Percentiles rank a stretch among this genome's conserved stretches.
These are phyloP conservation scores for Brettanomyces bruxellensis DNA, from an alignment of 805 yeast species.

Conservation along the genomic window DNA sequence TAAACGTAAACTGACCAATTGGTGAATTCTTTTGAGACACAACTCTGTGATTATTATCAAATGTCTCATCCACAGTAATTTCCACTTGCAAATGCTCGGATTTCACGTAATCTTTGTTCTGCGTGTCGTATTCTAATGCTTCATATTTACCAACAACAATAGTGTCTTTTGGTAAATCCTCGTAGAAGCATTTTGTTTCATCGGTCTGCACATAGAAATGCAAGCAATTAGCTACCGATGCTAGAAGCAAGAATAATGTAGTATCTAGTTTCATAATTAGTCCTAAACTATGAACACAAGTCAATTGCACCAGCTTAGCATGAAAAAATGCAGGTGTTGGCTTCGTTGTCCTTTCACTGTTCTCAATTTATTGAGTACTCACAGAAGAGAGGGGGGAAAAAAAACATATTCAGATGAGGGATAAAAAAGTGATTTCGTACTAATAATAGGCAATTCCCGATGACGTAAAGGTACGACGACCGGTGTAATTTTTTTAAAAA, in stretches of 20 bases:
- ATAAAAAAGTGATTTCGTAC: too few species aligned
- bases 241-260: constrained; percentile 2
- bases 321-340: too few species aligned
- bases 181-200: constrained; percentile 73
- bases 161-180: constrained; percentile 70
- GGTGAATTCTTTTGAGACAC: constrained; percentile 61
- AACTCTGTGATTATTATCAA: constrained; percentile 69
- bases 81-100: constrained; percentile 51
- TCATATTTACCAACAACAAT: constrained; percentile 73
- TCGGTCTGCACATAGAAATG: constrained; percentile 77
- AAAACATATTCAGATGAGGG: too few species aligned
- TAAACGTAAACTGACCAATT: constrained; percentile 62
- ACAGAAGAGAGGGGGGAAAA: too few species aligned
- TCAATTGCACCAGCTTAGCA: too few species aligned
- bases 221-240: constrained; percentile 35
- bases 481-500: too few species aligned
- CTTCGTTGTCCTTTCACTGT: too few species aligned
- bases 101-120: constrained; percentile 34
- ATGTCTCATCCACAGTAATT: constrained; percentile 68
- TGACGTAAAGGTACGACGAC: too few species aligned
- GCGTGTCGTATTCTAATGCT: constrained; percentile 50
- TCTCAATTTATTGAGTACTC: too few species aligned
- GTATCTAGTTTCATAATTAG: background rate
- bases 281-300: too few species aligned
- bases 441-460: too few species aligned